phyloP scores from a whole-genome alignment of 2,329 filamentous ascomycete species.

The Paecilomyces variotii region DNA sequence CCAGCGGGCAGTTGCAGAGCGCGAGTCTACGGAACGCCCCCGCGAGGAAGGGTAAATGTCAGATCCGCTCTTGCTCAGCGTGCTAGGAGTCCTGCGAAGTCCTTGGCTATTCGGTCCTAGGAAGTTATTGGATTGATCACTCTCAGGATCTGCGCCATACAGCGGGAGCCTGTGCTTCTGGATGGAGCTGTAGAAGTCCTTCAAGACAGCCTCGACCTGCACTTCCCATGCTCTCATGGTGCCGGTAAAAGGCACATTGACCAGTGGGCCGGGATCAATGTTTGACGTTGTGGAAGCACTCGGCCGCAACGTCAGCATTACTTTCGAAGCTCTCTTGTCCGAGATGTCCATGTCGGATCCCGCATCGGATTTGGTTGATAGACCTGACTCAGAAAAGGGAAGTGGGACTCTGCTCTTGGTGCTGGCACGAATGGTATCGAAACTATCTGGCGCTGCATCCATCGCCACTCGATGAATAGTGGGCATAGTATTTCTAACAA shows the following conservation, averaged over 20 bases:
- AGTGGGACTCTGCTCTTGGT: conserved; percentile 12
- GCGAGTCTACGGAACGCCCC: conserved; percentile 61
- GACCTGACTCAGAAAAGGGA: conserved; percentile 21
- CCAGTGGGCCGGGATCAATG: conserved; percentile 55
- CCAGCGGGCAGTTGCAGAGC: conserved; percentile 63
- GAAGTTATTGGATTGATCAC: conserved; percentile 19
- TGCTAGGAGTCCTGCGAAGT: conserved; percentile 79
- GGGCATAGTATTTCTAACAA: conserved; percentile 91
- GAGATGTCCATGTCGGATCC: conserved; percentile 1
- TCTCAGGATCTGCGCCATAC: conserved; percentile 57
- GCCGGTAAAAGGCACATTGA: conserved; percentile 69
- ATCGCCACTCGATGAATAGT: conserved; percentile 71
- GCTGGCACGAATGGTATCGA: conserved; percentile 46
- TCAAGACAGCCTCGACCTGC: conserved; percentile 83
- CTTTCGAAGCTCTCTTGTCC: not conserved
- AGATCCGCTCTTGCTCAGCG: conserved; percentile 86
- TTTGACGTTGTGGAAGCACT: conserved; percentile 23
- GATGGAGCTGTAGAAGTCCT: conserved; percentile 86
- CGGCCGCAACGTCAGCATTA: not conserved
- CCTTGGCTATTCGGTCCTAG: conserved; percentile 35
- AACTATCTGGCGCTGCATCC: conserved; percentile 62
- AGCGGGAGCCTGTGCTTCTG: conserved; percentile 78
- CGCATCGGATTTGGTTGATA: conserved; percentile 9
- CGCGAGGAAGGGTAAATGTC: conserved; percentile 55
- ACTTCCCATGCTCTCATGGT: conserved; percentile 73